Percentiles rank a stretch among this genome's conserved stretches.
Conservation (phyloP, 1,284 basidiomycete genomes). For the Apiotrichum brassicae region DNA sequence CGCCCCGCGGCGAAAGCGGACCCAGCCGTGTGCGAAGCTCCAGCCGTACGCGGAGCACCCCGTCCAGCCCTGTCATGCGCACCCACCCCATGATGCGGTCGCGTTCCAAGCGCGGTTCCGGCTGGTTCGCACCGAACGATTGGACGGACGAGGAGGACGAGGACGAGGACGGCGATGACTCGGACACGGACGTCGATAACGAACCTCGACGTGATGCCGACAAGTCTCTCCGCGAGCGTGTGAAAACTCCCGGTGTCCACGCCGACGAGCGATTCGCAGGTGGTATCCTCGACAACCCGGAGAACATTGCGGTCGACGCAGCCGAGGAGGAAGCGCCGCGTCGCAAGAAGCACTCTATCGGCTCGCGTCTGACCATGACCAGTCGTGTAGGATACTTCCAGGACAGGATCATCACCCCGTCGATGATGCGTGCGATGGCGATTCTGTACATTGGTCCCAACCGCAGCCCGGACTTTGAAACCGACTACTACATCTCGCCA, state of each 20-base stretch:
- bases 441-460: slow-evolving; percentile 92
- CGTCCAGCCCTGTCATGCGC: slow-evolving; percentile 10
- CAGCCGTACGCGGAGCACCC: neutral
- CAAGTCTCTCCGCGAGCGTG: slow-evolving; percentile 47
- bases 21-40: too few species aligned
- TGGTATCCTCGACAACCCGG: slow-evolving; percentile 9
- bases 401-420: slow-evolving; percentile 80
- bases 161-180: slow-evolving; percentile 20
- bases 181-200: slow-evolving; percentile 17
- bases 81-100: slow-evolving; percentile 1
- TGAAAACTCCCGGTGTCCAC: slow-evolving; percentile 41
- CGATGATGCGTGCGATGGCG: slow-evolving; percentile 98
- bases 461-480: slow-evolving; percentile 83
- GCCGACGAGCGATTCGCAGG: slow-evolving; percentile 15
- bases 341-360: slow-evolving; percentile 51
- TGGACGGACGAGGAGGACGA: slow-evolving; percentile 7
- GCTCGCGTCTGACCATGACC: slow-evolving; percentile 90
- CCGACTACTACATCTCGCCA: slow-evolving; percentile 91
- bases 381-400: slow-evolving; percentile 91
- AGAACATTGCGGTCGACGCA: too few species aligned
- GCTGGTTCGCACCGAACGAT: slow-evolving; percentile 52
- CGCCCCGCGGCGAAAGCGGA: neutral
- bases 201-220: slow-evolving; percentile 38
- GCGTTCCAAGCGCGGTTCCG: slow-evolving; percentile 34
- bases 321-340: slow-evolving; percentile 13